These are phyloP conservation scores for Pseudognaphalium luteoalbum DNA, from an alignment of 129 eudicot genomes.

Conservation along the genomic window DNA sequence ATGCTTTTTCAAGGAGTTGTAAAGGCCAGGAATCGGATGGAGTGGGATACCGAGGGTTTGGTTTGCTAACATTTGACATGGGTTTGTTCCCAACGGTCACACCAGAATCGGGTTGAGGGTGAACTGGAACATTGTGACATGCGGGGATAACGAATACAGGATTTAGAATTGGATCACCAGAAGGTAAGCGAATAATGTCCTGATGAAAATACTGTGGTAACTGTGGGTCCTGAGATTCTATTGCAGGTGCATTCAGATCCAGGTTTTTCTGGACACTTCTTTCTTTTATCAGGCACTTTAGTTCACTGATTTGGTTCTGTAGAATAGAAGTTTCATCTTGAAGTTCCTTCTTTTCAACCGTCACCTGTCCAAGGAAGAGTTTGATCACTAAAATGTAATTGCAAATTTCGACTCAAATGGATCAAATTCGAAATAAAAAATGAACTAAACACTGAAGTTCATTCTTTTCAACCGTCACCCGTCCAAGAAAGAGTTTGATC, in stretches of 20 bases:
- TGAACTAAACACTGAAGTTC: constrained; percentile 34
- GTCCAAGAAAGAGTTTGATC: constrained; percentile 14
- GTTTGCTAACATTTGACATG: constrained; percentile 60
- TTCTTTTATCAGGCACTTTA: constrained; percentile 48
- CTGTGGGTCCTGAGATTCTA: constrained; percentile 46
- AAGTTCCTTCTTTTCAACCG: constrained; percentile 66
- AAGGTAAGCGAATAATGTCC: constrained; percentile 28
- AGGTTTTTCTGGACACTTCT: constrained; percentile 43
- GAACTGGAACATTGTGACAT: constrained; percentile 42
- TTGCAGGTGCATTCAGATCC: constrained; percentile 65
- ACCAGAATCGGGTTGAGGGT: constrained; percentile 33
- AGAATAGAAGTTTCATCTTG: constrained; percentile 58
- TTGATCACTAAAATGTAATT: not conserved
- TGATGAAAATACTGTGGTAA: constrained; percentile 23
- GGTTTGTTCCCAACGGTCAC: constrained; percentile 24
- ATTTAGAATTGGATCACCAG: constrained; percentile 33
- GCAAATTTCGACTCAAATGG: not conserved
- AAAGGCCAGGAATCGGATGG: constrained; percentile 77
- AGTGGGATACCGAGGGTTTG: constrained; percentile 82
- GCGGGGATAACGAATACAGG: constrained; percentile 59
- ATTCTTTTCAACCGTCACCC: constrained; percentile 66
- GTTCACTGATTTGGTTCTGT: constrained; percentile 51
- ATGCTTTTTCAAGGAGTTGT: constrained; percentile 54
- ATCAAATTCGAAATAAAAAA: not conserved
- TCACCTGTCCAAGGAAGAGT: constrained; percentile 45